Evolutionary conservation across 805 yeast species (phyloP), one percentile per base, ranked within the genome.

Genomic region (Ogataea methylovora): DNA sequence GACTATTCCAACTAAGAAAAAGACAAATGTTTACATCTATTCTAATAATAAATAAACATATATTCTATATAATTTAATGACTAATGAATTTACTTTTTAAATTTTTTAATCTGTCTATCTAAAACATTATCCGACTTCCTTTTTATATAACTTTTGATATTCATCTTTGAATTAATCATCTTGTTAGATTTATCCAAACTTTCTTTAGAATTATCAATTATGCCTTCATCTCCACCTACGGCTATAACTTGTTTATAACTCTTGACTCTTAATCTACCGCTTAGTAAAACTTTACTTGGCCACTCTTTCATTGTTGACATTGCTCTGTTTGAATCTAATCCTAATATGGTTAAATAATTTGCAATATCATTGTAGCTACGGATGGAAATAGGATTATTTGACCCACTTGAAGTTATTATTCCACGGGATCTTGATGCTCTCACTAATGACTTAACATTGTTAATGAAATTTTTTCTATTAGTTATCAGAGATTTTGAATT

Each of bases 371-470:
- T 63, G 25, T 76, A 73, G 21, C 77, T 73, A 41, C 97, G 64
- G n/a, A 76, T 59, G 28, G 75, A 76, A 22, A 75, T 52, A 2
- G 81, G 66, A 20, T 59, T 52, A 3, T 47, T 38, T 0, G 92
- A 84, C 3, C 95, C 97, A 48, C 90, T 76, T 10, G 90, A 74
- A 5, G 86, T 65, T 2, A 92, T 67, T 13, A 92, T 51, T 0
- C 97, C 97, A 28, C 86, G 70, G 13, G 76, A 71, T 44, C 98
- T 67, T 0, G 94, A 72, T 10, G 95, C 85, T 42, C 98, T 61
- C 9, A 86, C 69, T 12, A 92, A 69, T 46, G 84, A 79, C 36
- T 83, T 67, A 2, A 79, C 73, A 52, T 86, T 88, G 23, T 78
- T 67, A 26, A 88, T 76, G 41, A 83, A 76, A 35, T 73, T 74